These are phyloP conservation scores for Pseudogymnoascus verrucosus DNA, from an alignment of 2,329 filamentous ascomycete genomes.

Conservation along the genomic window DNA sequence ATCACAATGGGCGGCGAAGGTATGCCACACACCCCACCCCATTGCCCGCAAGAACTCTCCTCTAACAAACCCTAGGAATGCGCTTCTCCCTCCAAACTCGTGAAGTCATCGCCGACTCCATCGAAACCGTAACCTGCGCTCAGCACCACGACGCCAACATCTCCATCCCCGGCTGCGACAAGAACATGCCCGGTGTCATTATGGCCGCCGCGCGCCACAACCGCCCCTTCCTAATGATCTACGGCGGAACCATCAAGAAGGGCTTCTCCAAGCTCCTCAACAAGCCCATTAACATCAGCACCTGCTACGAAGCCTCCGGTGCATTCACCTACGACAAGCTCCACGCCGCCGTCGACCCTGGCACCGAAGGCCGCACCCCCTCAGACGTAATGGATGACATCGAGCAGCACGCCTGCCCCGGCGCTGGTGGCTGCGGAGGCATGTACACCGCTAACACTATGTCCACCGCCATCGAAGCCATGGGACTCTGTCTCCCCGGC, in stretches of 20 bases:
- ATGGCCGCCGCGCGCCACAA: slow-evolving; percentile 91
- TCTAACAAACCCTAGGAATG: slow-evolving; percentile 58
- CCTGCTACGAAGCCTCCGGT: slow-evolving; percentile 80
- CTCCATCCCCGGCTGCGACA: slow-evolving; percentile 88
- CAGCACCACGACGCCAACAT: slow-evolving; percentile 92
- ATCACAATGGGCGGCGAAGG: slow-evolving; percentile 95
- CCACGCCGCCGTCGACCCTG: slow-evolving; percentile 57
- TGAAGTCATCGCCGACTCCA: slow-evolving; percentile 88
- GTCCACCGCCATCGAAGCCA: slow-evolving; percentile 65
- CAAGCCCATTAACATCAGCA: slow-evolving; percentile 77
- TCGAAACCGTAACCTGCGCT: slow-evolving; percentile 86
- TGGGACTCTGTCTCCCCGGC: slow-evolving; percentile 60
- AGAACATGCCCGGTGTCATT: slow-evolving; percentile 92
- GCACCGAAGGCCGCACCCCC: slow-evolving; percentile 56
- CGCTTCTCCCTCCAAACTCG: slow-evolving; percentile 83
- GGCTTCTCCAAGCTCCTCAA: slow-evolving; percentile 73
- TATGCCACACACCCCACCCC: slow-evolving; percentile 29
- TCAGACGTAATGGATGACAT: slow-evolving; percentile 77
- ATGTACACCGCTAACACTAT: slow-evolving; percentile 77
- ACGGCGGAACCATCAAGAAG: slow-evolving; percentile 82
- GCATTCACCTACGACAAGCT: slow-evolving; percentile 73
- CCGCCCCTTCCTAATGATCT: slow-evolving; percentile 89
- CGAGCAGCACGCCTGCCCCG: slow-evolving; percentile 60
- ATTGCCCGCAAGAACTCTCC: background rate
- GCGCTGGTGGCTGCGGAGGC: slow-evolving; percentile 61